phyloP scores from a whole-genome alignment of 352 stramenopile species.

The Globisporangium canariense region DNA sequence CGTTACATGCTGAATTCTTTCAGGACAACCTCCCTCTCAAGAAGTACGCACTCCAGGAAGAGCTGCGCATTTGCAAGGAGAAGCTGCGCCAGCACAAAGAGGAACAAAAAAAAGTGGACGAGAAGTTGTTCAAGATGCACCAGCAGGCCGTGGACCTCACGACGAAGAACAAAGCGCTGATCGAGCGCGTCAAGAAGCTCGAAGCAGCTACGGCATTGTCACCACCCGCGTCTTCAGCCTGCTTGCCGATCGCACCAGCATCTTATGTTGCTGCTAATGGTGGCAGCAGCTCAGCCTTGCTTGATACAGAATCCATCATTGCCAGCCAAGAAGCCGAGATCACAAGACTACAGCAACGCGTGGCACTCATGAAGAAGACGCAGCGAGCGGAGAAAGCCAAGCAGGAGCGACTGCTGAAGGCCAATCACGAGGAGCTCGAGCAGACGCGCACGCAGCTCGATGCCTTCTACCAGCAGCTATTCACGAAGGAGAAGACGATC shows the following conservation, averaged over 20 bases:
- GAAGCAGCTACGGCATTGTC: constrained; percentile 20
- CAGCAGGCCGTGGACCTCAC: constrained; percentile 55
- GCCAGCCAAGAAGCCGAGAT: constrained; percentile 66
- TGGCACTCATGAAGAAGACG: constrained; percentile 60
- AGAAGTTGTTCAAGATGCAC: constrained; percentile 42
- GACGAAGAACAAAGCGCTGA: constrained; percentile 53
- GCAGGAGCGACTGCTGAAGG: constrained; percentile 39
- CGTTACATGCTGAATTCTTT: not conserved
- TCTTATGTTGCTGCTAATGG: not conserved
- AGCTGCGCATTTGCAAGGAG: constrained; percentile 63
- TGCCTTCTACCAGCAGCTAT: constrained; percentile 40
- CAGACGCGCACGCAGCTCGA: constrained; percentile 40
- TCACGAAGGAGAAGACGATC: constrained; percentile 58
- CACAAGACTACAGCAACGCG: constrained; percentile 53
- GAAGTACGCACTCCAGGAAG: constrained; percentile 45
- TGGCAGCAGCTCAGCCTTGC: not conserved
- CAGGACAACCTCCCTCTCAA: constrained; percentile 55
- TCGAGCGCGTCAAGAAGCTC: constrained; percentile 39
- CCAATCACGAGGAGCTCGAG: constrained; percentile 46
- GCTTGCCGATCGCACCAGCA: not conserved
- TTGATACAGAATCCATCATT: constrained; percentile 44
- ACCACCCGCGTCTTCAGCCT: constrained; percentile 11
- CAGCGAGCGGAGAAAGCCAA: constrained; percentile 49
- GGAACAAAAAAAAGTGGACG: constrained; percentile 39
- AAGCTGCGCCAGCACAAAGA: constrained; percentile 60